A percentile compares a stretch with the other conserved stretches of the same genome.
phyloP scores from a whole-genome alignment of 2,329 filamentous ascomycete species.

The Curvularia verruculosa region DNA sequence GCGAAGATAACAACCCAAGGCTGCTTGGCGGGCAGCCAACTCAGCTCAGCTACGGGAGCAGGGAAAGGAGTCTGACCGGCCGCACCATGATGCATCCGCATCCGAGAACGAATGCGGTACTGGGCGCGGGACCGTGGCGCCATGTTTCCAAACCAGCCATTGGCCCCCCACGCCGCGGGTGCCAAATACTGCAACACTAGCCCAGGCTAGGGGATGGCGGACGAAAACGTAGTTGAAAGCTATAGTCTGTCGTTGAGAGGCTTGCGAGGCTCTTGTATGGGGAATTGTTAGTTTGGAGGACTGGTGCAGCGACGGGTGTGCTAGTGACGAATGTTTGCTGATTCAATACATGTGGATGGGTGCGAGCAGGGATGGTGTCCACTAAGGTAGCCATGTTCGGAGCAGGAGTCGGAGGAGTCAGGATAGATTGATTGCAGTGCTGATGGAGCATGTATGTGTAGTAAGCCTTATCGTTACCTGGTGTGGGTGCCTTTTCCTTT shows the following conservation, averaged over 20 bases:
- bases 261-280: not conserved
- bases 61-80: constrained; percentile 8
- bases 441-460: not conserved
- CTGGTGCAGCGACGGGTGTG: not conserved
- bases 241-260: constrained; percentile 3
- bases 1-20: constrained; percentile 15
- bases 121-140: constrained; percentile 9
- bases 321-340: not conserved
- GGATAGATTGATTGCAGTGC: not conserved
- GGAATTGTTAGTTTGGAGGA: not conserved
- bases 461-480: not conserved
- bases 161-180: constrained; percentile 5
- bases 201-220: not conserved
- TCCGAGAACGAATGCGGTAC: constrained; percentile 11
- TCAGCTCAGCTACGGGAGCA: constrained; percentile 10
- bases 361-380: too few species aligned
- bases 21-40: constrained; percentile 11
- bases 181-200: not conserved
- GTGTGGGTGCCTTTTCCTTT: not conserved
- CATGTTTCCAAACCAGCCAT: constrained; percentile 3
- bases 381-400: too few species aligned
- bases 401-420: too few species aligned
- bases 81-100: constrained; percentile 2
- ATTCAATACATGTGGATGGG: not conserved
- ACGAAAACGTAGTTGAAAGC: not conserved